A percentile compares a stretch with the other conserved stretches of the same genome.
Evolutionary conservation across 768 basidiomycete species (phyloP).

Genomic region (Termitomyces sp.): DNA sequence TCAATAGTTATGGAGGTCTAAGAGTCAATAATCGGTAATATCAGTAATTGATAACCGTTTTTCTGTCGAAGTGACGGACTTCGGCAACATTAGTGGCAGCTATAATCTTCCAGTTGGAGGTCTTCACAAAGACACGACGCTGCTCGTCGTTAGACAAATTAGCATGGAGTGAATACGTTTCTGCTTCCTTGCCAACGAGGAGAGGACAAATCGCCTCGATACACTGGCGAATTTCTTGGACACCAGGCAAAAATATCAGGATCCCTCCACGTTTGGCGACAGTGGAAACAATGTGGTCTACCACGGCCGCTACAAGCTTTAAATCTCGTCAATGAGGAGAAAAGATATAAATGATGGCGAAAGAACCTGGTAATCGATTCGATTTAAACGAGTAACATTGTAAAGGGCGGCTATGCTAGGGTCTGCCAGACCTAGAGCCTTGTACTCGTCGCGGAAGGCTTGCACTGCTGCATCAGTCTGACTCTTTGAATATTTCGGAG

Average conservation of each 20-base stretch:
- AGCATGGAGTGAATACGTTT: constrained; percentile 81
- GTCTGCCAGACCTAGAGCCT: constrained; percentile 51
- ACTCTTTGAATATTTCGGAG: constrained; percentile 27
- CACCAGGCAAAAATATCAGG: constrained; percentile 88
- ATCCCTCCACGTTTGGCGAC: constrained; percentile 57
- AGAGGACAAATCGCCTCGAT: constrained; percentile 51
- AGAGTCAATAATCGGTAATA: no score
- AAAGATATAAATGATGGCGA: neutral
- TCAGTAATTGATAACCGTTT: neutral
- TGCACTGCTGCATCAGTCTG: constrained; percentile 44
- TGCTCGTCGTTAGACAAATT: constrained; percentile 87
- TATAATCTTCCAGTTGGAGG: constrained; percentile 75
- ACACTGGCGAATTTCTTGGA: constrained; percentile 81
- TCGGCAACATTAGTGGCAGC: constrained; percentile 92
- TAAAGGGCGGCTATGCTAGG: constrained; percentile 51
- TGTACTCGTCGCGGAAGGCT: constrained; percentile 45
- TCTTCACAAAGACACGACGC: constrained; percentile 64
- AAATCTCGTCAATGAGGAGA: constrained; percentile 1
- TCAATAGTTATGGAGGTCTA: constrained; percentile 91
- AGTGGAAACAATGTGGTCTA: constrained; percentile 57
- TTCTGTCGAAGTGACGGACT: constrained; percentile 33
- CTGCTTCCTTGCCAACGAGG: constrained; percentile 32
- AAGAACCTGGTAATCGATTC: constrained; percentile 70
- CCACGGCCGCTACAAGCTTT: constrained; percentile 65
- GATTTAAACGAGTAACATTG: constrained; percentile 54